These are phyloP conservation scores for Nothophoma quercina DNA, from an alignment of 2,329 filamentous ascomycete species.

Conservation along the genomic window DNA sequence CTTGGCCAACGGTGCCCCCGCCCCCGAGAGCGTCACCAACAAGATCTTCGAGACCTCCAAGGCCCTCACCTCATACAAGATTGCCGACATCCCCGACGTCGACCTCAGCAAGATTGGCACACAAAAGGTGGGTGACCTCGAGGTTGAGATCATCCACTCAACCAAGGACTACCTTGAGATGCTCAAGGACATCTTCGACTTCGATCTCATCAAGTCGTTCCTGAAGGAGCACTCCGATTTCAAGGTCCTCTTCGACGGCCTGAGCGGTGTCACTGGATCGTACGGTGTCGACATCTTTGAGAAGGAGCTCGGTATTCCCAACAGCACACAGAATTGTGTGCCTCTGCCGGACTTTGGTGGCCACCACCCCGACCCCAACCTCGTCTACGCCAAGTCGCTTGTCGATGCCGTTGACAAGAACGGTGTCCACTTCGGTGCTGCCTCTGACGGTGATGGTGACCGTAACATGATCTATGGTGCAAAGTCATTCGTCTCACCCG, in stretches of 20 bases:
- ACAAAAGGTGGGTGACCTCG: conserved; percentile 82
- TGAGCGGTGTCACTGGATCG: conserved; percentile 92
- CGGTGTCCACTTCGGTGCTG: conserved; percentile 92
- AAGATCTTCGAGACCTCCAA: conserved; percentile 96
- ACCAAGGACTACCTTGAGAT: conserved; percentile 90
- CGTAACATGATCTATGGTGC: conserved; percentile 99
- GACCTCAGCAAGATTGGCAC: conserved; percentile 85
- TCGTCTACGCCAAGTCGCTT: conserved; percentile 94
- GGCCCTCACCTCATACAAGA: conserved; percentile 89
- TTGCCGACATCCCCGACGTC: conserved; percentile 83
- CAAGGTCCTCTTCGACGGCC: conserved; percentile 94
- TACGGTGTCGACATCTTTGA: conserved; percentile 97
- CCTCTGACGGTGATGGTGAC: conserved; percentile 96
- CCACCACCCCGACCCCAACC: conserved; percentile 96
- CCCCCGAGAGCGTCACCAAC: conserved; percentile 95
- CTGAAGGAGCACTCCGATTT: conserved; percentile 87
- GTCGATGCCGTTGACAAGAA: conserved; percentile 93
- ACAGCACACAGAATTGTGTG: conserved; percentile 87
- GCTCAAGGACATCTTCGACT: conserved; percentile 99
- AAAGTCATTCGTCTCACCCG: conserved; percentile 93
- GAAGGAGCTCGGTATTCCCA: conserved; percentile 84
- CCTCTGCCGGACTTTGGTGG: conserved; percentile 96
- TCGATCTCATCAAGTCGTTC: conserved; percentile 93
- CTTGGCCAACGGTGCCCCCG: conserved; percentile 92
- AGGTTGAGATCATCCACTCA: conserved; percentile 95